These are phyloP conservation scores for Orbilia blumenaviensis DNA, from an alignment of 2,329 filamentous ascomycete species.

Conservation along the genomic window DNA sequence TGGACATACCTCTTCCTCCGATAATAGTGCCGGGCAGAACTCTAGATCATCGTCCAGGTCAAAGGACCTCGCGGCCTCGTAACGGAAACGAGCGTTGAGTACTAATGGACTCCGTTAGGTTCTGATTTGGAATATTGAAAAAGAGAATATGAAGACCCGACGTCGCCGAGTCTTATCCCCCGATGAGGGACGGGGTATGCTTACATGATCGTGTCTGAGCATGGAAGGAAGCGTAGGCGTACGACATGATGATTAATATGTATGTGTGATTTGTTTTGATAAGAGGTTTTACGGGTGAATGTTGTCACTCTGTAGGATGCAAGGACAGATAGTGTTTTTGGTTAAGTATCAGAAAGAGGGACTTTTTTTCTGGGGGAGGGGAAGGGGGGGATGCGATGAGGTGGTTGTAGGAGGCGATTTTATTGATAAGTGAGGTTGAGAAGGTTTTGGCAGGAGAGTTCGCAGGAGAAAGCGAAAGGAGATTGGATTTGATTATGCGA, in stretches of 20 bases:
- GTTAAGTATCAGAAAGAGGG: constrained; percentile 21
- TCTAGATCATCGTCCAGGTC: constrained; percentile 95
- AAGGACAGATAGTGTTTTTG: constrained; percentile 2
- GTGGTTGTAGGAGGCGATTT: constrained; percentile 14
- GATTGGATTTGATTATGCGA: constrained; percentile 51
- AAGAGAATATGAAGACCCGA: constrained; percentile 55
- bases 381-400: constrained; percentile 16
- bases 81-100: constrained; percentile 81
- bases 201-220: constrained; percentile 53
- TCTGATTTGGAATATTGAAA: constrained; percentile 73
- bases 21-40: constrained; percentile 91
- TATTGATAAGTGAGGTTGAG: constrained; percentile 46
- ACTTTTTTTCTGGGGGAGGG: background rate
- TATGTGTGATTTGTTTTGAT: constrained; percentile 1
- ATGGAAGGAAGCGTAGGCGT: constrained; percentile 56
- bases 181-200: constrained; percentile 54
- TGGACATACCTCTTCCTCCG: constrained; percentile 82
- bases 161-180: constrained; percentile 18
- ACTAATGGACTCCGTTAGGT: constrained; percentile 79
- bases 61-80: constrained; percentile 91
- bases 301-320: background rate
- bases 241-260: constrained; percentile 55
- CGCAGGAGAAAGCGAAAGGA: constrained; percentile 48
- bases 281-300: constrained; percentile 2
- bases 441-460: constrained; percentile 56